Evolutionary conservation across 805 yeast genomes (phyloP), one percentile per base, ranked within the genome.

Genomic region (Yamadazyma kitorensis): DNA sequence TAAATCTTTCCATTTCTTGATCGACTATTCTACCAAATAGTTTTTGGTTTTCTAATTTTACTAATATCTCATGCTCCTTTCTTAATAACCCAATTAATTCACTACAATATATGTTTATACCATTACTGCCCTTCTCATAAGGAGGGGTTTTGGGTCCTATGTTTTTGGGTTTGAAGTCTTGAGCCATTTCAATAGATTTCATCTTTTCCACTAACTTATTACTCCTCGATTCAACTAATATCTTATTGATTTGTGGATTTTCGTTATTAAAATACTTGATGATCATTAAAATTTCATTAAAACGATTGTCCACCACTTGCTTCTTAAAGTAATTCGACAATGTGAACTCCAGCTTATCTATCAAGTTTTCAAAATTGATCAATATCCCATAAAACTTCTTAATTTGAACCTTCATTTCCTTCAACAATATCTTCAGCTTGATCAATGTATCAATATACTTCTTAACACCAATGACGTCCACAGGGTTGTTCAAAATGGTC

Each of bases 361-460:
- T 72, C 4, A 80, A 59, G 21, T 68, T 70, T 17, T 73, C 74
- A 24, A 85, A 64, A 49, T 78, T 80, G 20, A 76, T 74, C 27
- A 77, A 61, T 4, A 87, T 74, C 16, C 94, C 93, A 36, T 73
- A 75, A 49, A 84, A 86, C 36, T 74, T 76, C 34, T 61, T 66
- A 42, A 75, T 57, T 24, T 54, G 59, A 41, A 36, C 59, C 52
- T 47, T 51, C 59, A 76, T 59, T 42, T 68, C 70, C 28, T 61
- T 62, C 35, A 78, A 48, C 41, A 80, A 55, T 36, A 56, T 62
- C 45, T 68, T 68, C 35, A 80, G 62, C 47, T 68, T 60, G 12
- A 36, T 35, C 32, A 65, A 45, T 29, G 60, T 45, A 30, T 49
- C 52, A 34, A 62, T 47, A 50, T 51, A 67, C 41, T 62, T 57